Percentiles rank a stretch among this genome's conserved stretches.
phyloP scores from a whole-genome alignment of 2,329 filamentous ascomycete species.

The Alternaria sp. region DNA sequence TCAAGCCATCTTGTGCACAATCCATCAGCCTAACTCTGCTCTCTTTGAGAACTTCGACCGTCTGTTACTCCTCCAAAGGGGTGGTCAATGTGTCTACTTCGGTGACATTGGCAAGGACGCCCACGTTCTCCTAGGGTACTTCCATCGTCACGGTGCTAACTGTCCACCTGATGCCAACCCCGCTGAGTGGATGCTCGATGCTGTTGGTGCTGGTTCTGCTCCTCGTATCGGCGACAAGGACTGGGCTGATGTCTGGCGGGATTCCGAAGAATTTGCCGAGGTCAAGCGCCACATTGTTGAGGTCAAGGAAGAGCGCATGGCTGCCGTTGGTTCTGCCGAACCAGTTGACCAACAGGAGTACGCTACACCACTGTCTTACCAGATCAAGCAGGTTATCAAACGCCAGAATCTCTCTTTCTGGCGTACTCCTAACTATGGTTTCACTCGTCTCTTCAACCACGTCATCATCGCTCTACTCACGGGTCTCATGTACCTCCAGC shows the following conservation, averaged over 20 bases:
- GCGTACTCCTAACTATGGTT: constrained; percentile 88
- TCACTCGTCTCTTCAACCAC: constrained; percentile 87
- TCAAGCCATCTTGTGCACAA: constrained; percentile 89
- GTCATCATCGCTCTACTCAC: constrained; percentile 79
- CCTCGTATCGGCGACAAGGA: constrained; percentile 77
- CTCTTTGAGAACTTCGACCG: constrained; percentile 91
- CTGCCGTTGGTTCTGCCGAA: constrained; percentile 56
- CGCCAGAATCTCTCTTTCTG: constrained; percentile 83
- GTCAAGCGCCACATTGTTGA: constrained; percentile 72
- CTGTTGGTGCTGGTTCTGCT: constrained; percentile 77
- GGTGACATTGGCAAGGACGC: constrained; percentile 84
- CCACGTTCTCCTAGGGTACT: constrained; percentile 69
- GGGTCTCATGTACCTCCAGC: constrained; percentile 80
- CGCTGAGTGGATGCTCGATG: constrained; percentile 86
- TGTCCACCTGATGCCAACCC: constrained; percentile 64
- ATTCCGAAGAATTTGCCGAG: constrained; percentile 73
- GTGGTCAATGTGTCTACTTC: constrained; percentile 85
- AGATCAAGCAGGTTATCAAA: constrained; percentile 77
- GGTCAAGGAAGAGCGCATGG: constrained; percentile 70
- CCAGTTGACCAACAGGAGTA: constrained; percentile 74
- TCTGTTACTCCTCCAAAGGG: constrained; percentile 78
- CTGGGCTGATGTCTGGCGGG: constrained; percentile 82
- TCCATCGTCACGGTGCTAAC: constrained; percentile 64
- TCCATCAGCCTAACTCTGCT: constrained; percentile 87
- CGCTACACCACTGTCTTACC: constrained; percentile 80